A percentile compares a stretch with the other conserved stretches of the same genome.
phyloP scores from a whole-genome alignment of 1,139 yeast species.

The Taphrina sp. region DNA sequence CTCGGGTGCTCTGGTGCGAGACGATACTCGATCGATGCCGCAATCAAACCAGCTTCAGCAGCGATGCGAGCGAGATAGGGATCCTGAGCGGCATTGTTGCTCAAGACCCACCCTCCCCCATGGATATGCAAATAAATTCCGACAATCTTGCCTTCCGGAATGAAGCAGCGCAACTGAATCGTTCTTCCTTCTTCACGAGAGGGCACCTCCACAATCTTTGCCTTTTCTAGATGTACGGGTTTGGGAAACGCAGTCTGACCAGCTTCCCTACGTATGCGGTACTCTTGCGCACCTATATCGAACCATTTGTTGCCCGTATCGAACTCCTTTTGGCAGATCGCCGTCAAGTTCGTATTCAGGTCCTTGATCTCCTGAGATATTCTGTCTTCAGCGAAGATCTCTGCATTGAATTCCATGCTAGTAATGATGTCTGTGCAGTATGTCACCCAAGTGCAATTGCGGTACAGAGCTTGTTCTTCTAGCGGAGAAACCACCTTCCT shows the following conservation, averaged over 20 bases:
- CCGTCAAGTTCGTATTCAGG: not conserved
- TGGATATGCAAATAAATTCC: slow-evolving; percentile 16
- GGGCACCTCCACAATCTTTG: not conserved
- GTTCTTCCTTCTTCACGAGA: slow-evolving; percentile 6
- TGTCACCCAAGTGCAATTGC: too few species aligned
- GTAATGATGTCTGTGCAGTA: too few species aligned
- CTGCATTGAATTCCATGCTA: not conserved
- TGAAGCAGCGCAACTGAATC: not conserved
- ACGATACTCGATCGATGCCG: slow-evolving; percentile 5
- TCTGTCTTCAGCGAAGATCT: not conserved
- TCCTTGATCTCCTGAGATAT: not conserved
- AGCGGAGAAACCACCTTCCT: too few species aligned
- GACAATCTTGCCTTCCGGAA: not conserved
- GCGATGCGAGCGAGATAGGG: not conserved
- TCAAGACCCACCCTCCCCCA: slow-evolving; percentile 20
- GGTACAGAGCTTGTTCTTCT: too few species aligned
- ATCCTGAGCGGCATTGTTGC: slow-evolving; percentile 2
- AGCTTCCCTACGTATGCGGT: slow-evolving; percentile 10
- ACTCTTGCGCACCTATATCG: slow-evolving; percentile 11
- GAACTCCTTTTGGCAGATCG: slow-evolving; percentile 4
- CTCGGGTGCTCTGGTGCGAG: slow-evolving; percentile 21
- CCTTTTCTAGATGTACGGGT: not conserved
- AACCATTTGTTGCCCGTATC: slow-evolving; percentile 7
- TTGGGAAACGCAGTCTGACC: slow-evolving; percentile 23
- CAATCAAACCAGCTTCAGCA: not conserved